Evolutionary conservation across 2,329 filamentous ascomycete species (phyloP), one percentile per base, ranked within the genome.

Genomic region (Akanthomyces muscarius): DNA sequence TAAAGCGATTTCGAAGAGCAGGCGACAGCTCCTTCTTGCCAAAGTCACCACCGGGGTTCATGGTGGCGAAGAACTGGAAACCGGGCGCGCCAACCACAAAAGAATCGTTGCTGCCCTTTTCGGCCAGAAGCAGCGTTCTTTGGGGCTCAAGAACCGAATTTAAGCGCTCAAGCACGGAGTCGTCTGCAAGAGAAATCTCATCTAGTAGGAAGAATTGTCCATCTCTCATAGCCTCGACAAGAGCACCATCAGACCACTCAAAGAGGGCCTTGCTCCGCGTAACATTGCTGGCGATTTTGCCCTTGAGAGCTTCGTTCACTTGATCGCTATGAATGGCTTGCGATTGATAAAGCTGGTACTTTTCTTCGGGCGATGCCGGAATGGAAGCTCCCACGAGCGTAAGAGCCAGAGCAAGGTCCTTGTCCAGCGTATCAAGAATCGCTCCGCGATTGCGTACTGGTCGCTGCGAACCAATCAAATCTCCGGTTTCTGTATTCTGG

Each of bases 11-110:
- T 52, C 95, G 86, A 64, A 99, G 79, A 16, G 95, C 96, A 3
- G 95, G 95, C 1, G 95, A 99, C 14, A 99, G 83, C 74, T 99
- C 95, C 69, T 94, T 92, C 78, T 99, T 99, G 67, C 95, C 95
- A 73, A 98, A 99, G 72, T 99, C 95, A 52, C 96, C 95, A 57
- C 96, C 96, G 10, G 95, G 95, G 68, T 99, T 99, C 95, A 99
- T 99, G 0, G 95, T 99, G 4, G 95, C 94, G 64, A 99, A 86
- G 75, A 99, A 97, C 71, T 99, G 93, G 75, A 98, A 99, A 0
- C 89, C 91, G 47, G 89, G 81, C 13, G 82, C 76, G 6, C 90
- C 95, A 45, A 85, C 84, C 30, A 99, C 84, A 66, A 91, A 87
- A 0, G 92, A 92, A 73, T 97, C 88, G 5, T 90, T 83, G 2